Evolutionary conservation across 1,284 basidiomycete species (phyloP), one percentile per base, ranked within the genome.

Genomic region (Puccinia brachypodii): DNA sequence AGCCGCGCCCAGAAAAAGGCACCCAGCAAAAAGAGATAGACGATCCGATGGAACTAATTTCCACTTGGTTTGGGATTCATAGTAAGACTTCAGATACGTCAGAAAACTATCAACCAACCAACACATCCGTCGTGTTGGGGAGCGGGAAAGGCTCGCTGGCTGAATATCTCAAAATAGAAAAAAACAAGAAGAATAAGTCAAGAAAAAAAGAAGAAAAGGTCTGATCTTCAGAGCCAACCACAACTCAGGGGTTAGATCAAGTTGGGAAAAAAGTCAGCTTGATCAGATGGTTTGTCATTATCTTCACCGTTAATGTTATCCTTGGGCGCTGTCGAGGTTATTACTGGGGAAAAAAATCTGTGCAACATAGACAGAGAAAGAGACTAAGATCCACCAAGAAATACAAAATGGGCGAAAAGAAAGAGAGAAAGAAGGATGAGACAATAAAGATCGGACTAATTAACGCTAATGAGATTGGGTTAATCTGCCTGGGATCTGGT

Each of bases 271-370:
- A 72, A 53, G 31, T 36, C 69, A 72, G 69, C 69, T 72, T 72
- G 69, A 72, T 72, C 69, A 72, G 69, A 72, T 53, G 69, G 44
- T 72, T 72, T 72, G 44, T 72, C 69, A 72, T 72, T 72, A 72
- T 72, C 36, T 72, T 53, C 69, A 72, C 69, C 69, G 69, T 72
- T n/a, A n/a, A n/a, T n/a, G n/a, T n/a, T 72, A 50, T 72, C 44
- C 69, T 72, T 72, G 69, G 69, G 69, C 56, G 53, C 47, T 44
- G 38, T 4, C 38, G 25, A 73, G 25, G 71, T 31, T 73, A 53
- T 16, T 25, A 38, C 2, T 73, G 1, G n/a, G n/a, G n/a, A 28
- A 28, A 36, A 72, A 72, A 53, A 53, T 13, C 25, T n/a, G n/a
- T n/a, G n/a, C n/a, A n/a, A n/a, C n/a, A n/a, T n/a, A n/a, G n/a